These are phyloP conservation scores for Penicillium sp. DNA, from an alignment of 2,329 filamentous ascomycete species.

Conservation along the genomic window DNA sequence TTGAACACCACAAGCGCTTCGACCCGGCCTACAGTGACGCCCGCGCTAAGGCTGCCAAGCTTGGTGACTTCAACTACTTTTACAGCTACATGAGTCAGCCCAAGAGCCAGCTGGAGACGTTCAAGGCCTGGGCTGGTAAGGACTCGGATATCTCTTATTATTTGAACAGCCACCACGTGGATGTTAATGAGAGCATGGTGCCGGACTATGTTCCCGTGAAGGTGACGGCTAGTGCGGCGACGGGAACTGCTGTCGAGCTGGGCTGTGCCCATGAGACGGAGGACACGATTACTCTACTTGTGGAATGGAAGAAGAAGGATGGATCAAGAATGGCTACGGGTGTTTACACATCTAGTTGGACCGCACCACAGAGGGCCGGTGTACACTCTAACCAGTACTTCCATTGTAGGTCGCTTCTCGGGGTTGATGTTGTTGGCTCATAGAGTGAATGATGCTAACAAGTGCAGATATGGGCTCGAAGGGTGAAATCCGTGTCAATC, in stretches of 20 bases:
- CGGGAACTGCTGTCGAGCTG: conserved; percentile 66
- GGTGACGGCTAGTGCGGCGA: conserved; percentile 70
- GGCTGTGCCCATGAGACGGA: conserved; percentile 76
- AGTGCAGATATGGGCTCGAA: conserved; percentile 61
- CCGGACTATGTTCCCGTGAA: conserved; percentile 67
- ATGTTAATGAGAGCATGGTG: conserved; percentile 88
- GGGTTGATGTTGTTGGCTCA: too few species aligned
- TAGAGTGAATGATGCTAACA: too few species aligned
- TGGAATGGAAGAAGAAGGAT: conserved; percentile 72
- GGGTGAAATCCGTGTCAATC: conserved; percentile 81
- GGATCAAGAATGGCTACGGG: conserved; percentile 74
- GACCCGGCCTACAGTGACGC: conserved; percentile 90
- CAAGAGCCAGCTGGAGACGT: conserved; percentile 84
- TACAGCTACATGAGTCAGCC: conserved; percentile 95
- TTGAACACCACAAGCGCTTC: conserved; percentile 95
- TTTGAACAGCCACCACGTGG: conserved; percentile 87
- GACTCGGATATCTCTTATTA: conserved; percentile 95
- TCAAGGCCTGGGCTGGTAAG: conserved; percentile 85
- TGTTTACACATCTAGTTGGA: conserved; percentile 92
- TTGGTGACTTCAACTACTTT: conserved; percentile 97
- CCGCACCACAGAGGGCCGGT: conserved; percentile 79
- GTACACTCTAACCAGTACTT: conserved; percentile 96
- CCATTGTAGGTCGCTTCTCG: conserved; percentile 60
- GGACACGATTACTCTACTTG: conserved; percentile 84
- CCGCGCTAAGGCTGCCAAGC: conserved; percentile 60